Evolutionary conservation across 306 rosid genomes (phyloP).

Genomic region (Arachis hypogaea): DNA sequence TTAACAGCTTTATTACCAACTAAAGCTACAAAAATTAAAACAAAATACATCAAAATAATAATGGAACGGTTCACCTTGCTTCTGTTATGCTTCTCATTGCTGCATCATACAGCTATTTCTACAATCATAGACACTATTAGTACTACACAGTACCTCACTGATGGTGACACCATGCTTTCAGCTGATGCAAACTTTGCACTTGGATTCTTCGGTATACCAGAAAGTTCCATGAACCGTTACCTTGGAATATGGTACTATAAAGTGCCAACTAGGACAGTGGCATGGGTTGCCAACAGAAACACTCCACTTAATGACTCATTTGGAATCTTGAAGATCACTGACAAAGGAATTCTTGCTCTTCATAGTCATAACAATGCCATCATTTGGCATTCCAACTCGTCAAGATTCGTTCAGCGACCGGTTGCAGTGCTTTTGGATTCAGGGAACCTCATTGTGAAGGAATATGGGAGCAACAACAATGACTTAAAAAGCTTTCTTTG

Average conservation of each 20-base stretch:
- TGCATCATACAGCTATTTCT: neutral
- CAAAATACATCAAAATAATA: neutral
- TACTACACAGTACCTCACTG: neutral
- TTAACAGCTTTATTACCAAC: too few relatives aligned
- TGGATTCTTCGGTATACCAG: neutral
- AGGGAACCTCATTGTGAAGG: neutral
- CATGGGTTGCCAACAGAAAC: neutral
- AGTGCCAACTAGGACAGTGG: neutral
- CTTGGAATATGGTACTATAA: neutral
- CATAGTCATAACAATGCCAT: neutral
- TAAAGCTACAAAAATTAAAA: neutral
- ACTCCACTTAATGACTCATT: neutral
- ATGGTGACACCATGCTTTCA: neutral
- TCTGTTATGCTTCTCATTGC: conserved; percentile 18
- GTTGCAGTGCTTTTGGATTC: neutral
- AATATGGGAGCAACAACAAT: too few relatives aligned
- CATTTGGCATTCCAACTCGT: neutral
- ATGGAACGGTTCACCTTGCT: conserved; percentile 28
- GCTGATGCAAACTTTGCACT: neutral
- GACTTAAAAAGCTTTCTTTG: neutral
- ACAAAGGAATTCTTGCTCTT: neutral
- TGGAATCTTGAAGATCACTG: neutral
- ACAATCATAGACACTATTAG: conserved; percentile 8
- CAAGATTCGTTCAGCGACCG: neutral
- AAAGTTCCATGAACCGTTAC: neutral